Base-by-base conservation (phyloP, 1,139 yeast species). In the Hemisphaericaspora xylofermentans region DNA sequence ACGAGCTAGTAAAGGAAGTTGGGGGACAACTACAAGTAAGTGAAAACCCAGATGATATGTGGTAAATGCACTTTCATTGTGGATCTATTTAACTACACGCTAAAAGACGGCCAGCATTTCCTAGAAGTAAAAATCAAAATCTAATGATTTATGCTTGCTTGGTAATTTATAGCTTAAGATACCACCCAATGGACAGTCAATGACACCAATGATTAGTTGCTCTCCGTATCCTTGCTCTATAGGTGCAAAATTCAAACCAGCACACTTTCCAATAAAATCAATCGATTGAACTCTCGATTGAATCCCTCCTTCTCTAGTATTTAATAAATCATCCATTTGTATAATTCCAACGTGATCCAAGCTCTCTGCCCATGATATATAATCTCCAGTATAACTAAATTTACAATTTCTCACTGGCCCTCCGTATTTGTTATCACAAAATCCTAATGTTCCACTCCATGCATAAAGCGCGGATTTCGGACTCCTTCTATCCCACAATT, bases 171-270 rank as follows among this genome's bases (percentile, higher is more conserved):
- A 78, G 47, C 73, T 74, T 41, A 79, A 54, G 9, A 81, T 69
- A 1, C 86, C 85, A 3, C 86, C 86, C 37, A 78, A 65, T 1
- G 80, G 71, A 40, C 73, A 67, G 56, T 81, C 87, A 44, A 74
- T 69, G 3, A 78, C 70, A 0, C 84, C 86, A 5, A 80, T 60
- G 6, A 76, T 63, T 42, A 81, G 60, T 35, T 69, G 64, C 51
- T 76, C 80, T 8, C 76, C 77, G 40, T 62, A 60, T 2, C 74
- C 78, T 43, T 64, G 64, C 25, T 71, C 76, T 8, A 64, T 58
- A 3, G 68, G 68, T n/a, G 71, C 64, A 50, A 78, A 76, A 40
- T 68, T 73, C 36, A 79, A 61, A 1, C 86, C 86, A 1, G 78
- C 71, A 46, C 82, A 71, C 48, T 79, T 80, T 0, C 87, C 87